Percentiles rank a stretch among this genome's conserved stretches.
Evolutionary conservation across 306 rosid species (phyloP).

Genomic region (Ochetophila trinervis): DNA sequence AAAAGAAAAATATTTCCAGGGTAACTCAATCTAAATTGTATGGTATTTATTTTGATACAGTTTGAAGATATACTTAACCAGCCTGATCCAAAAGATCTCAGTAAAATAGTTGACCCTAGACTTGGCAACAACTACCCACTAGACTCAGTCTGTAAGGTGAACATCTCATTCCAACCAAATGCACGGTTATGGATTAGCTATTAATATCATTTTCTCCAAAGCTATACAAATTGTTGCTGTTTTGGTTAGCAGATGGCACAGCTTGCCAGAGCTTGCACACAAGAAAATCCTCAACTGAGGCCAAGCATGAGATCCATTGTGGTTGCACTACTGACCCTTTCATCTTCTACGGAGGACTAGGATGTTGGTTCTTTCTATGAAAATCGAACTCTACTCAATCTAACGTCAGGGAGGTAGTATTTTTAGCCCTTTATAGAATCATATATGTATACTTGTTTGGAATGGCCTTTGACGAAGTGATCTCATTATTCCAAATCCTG

Average conservation of each 20-base stretch:
- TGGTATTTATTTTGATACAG: slow-evolving; percentile 39
- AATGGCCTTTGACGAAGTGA: slow-evolving; percentile 7
- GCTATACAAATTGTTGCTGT: neutral
- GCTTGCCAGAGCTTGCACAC: slow-evolving; percentile 71
- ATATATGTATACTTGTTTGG: neutral
- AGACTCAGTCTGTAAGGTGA: slow-evolving; percentile 57
- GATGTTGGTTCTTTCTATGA: slow-evolving; percentile 64
- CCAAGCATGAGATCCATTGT: slow-evolving; percentile 87
- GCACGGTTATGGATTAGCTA: neutral
- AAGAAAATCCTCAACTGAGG: slow-evolving; percentile 69
- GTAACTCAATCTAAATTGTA: neutral
- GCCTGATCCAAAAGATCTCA: slow-evolving; percentile 47
- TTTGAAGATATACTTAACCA: slow-evolving; percentile 52
- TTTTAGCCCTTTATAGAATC: neutral
- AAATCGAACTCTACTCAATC: slow-evolving; percentile 44
- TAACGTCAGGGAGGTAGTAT: slow-evolving; percentile 51
- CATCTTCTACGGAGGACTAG: slow-evolving; percentile 67
- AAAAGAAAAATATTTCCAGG: neutral
- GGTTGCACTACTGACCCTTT: slow-evolving; percentile 62
- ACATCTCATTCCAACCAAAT: neutral
- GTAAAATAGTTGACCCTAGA: slow-evolving; percentile 46
- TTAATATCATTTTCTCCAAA: neutral
- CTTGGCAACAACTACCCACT: slow-evolving; percentile 45
- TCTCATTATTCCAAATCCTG: slow-evolving; percentile 6
- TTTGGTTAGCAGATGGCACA: slow-evolving; percentile 49